These are phyloP conservation scores for Sporothrix schenckii DNA, from an alignment of 2,329 filamentous ascomycete genomes.

Conservation along the genomic window DNA sequence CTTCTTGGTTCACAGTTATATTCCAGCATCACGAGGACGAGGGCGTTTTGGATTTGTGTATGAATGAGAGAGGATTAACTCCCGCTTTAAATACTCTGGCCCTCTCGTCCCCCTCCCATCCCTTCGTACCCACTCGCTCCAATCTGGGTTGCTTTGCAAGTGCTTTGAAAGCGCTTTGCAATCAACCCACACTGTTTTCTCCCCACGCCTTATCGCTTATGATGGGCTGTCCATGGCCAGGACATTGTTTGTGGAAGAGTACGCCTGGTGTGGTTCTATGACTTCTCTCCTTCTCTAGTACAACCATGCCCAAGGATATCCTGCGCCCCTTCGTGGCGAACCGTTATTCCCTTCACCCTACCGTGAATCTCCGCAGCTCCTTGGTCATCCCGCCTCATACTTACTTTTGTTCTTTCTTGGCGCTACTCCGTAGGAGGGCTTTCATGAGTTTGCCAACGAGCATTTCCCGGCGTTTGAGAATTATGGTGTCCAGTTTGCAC, in stretches of 20 bases:
- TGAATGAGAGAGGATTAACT: slow-evolving; percentile 12
- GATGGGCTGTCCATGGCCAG: background rate
- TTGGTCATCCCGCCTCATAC: background rate
- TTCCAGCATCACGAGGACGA: background rate
- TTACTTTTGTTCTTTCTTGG: slow-evolving; percentile 23
- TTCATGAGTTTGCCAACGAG: slow-evolving; percentile 51
- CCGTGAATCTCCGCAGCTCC: background rate
- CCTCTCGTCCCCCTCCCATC: slow-evolving; percentile 11
- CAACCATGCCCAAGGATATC: background rate
- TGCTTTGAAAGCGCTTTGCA: slow-evolving; percentile 36
- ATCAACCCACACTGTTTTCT: background rate
- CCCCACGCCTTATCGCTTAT: background rate
- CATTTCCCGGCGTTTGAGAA: slow-evolving; percentile 56
- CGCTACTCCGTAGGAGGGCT: slow-evolving; percentile 52
- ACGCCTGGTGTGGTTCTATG: slow-evolving; percentile 4
- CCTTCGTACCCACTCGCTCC: slow-evolving; percentile 35
- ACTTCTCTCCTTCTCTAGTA: background rate
- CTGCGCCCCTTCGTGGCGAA: background rate
- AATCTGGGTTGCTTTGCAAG: slow-evolving; percentile 33
- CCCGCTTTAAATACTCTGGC: slow-evolving; percentile 32
- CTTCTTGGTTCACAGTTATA: background rate
- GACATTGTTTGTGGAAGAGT: background rate
- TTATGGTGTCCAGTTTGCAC: slow-evolving; percentile 49
- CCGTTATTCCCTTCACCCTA: background rate
- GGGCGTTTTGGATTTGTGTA: background rate